Conservation (phyloP, 2,329 filamentous ascomycete genomes). For the Colletotrichum chrysophilum region DNA sequence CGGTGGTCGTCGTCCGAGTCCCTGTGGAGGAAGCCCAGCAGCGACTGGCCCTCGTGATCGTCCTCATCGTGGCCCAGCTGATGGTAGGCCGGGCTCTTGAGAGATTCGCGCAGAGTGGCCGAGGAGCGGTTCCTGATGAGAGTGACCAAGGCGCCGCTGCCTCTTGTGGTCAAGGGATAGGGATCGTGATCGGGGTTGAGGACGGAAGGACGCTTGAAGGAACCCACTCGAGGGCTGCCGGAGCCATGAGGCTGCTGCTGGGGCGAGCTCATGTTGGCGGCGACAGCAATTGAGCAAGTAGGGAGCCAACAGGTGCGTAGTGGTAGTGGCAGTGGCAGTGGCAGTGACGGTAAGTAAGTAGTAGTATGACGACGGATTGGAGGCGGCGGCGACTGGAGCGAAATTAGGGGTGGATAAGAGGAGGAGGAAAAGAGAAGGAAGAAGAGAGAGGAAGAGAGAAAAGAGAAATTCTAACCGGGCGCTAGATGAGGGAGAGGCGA, state of each 20-base stretch:
- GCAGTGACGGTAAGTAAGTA: neutral
- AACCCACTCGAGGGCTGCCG: slow-evolving; percentile 16
- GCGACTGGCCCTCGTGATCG: slow-evolving; percentile 23
- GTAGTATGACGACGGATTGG: neutral
- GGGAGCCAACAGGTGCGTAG: neutral
- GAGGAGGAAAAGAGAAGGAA: neutral
- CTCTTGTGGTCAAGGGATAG: slow-evolving; percentile 55
- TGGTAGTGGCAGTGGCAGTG: neutral
- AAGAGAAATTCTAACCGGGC: neutral
- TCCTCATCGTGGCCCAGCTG: slow-evolving; percentile 26
- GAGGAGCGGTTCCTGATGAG: slow-evolving; percentile 53
- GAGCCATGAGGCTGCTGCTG: slow-evolving; percentile 11
- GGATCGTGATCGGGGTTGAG: slow-evolving; percentile 47
- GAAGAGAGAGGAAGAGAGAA: neutral
- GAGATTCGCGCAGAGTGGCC: slow-evolving; percentile 18
- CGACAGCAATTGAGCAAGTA: neutral
- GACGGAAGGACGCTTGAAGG: slow-evolving; percentile 29
- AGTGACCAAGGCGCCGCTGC: slow-evolving; percentile 36
- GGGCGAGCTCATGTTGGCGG: slow-evolving; percentile 16
- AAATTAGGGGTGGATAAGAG: neutral
- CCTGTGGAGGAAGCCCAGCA: slow-evolving; percentile 14
- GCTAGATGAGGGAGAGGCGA: slow-evolving; percentile 1
- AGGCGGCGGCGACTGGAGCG: neutral
- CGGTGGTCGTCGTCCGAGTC: slow-evolving; percentile 46
- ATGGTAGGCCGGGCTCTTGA: slow-evolving; percentile 23